Evolutionary conservation across 768 basidiomycete genomes (phyloP).

Genomic region (Mycena chlorophos): DNA sequence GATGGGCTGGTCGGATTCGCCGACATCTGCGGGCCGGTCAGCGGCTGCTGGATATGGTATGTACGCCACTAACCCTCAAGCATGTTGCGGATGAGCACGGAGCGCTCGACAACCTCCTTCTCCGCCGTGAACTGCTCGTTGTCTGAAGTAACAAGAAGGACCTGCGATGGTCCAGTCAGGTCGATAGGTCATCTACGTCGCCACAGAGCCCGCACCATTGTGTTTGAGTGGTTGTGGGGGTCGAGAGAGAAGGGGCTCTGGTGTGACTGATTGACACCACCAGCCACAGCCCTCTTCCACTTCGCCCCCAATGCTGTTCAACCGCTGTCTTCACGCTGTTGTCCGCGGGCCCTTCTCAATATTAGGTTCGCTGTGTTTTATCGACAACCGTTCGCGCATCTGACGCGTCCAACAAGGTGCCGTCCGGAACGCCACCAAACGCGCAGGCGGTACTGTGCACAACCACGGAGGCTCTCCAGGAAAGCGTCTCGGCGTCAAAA

Average conservation of each 20-base stretch:
- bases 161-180: neutral
- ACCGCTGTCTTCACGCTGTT: conserved; percentile 39
- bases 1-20: conserved; percentile 92
- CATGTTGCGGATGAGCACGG: conserved; percentile 99
- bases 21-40: conserved; percentile 64
- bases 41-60: conserved; percentile 11
- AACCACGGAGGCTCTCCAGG: conserved; percentile 94
- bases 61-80: conserved; percentile 72
- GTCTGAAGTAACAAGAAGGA: conserved; percentile 87
- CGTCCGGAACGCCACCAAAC: conserved; percentile 92
- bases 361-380: conserved; percentile 32
- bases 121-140: conserved; percentile 93
- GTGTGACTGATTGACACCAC: neutral
- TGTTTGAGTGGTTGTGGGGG: neutral
- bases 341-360: conserved; percentile 52
- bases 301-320: too few relatives aligned
- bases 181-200: neutral
- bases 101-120: conserved; percentile 92
- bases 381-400: conserved; percentile 2
- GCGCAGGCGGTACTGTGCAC: conserved; percentile 90
- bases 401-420: conserved; percentile 45
- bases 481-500: conserved; percentile 92
- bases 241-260: conserved; percentile 1
- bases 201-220: neutral
- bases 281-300: conserved; percentile 46